Conservation (phyloP, 345 rosid species). For the Eucalyptus polyanthemos region DNA sequence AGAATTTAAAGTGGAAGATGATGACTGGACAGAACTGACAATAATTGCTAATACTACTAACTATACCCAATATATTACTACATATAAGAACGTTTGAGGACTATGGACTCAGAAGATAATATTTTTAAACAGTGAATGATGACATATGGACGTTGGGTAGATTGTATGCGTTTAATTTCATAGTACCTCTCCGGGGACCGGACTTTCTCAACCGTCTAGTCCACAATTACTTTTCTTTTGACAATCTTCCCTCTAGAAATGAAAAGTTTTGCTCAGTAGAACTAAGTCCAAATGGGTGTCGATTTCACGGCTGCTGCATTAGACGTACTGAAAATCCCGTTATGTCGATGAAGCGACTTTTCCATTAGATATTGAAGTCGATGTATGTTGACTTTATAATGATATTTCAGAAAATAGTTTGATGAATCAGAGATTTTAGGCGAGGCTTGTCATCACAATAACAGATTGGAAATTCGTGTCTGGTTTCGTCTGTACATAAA, state of each 20-base stretch:
- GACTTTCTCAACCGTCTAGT: not conserved
- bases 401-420: not conserved
- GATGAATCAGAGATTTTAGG: no score
- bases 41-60: not conserved
- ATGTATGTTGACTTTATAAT: not conserved
- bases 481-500: not conserved
- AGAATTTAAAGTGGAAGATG: not conserved
- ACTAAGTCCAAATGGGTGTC: not conserved
- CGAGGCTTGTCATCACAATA: not conserved
- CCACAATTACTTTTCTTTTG: not conserved
- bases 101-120: not conserved
- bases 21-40: not conserved
- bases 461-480: not conserved
- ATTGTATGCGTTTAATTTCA: not conserved
- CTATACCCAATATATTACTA: not conserved
- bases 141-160: not conserved
- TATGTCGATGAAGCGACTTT: not conserved
- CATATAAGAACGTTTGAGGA: not conserved
- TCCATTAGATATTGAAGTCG: not conserved
- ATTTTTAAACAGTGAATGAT: not conserved
- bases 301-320: not conserved
- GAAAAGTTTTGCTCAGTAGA: not conserved
- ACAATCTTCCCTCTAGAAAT: not conserved
- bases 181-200: not conserved
- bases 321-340: not conserved